Conservation (phyloP, 2,329 filamentous ascomycete genomes). For the Colletotrichum melonis region DNA sequence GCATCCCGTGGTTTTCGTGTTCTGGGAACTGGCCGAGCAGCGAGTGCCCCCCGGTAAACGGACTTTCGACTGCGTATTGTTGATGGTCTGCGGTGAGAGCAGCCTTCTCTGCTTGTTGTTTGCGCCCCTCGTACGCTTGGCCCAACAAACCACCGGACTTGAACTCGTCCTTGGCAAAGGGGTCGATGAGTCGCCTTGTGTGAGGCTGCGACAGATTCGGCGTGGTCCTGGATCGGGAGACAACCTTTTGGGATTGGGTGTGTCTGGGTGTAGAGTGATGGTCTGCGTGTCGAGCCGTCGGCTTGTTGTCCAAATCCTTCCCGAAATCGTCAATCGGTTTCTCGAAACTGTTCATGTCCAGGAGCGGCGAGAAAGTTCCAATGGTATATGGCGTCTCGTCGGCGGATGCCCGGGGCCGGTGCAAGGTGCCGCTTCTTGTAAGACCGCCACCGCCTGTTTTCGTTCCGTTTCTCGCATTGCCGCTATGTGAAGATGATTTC, state of each 20-base stretch:
- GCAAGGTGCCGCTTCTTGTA: slow-evolving; percentile 44
- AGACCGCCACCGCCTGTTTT: slow-evolving; percentile 41
- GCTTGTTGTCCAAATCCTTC: slow-evolving; percentile 49
- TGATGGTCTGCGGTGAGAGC: slow-evolving; percentile 36
- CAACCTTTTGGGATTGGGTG: slow-evolving; percentile 10
- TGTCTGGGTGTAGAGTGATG: slow-evolving; percentile 6
- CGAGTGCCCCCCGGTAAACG: slow-evolving; percentile 46
- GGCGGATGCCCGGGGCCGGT: slow-evolving; percentile 53
- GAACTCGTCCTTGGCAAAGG: slow-evolving; percentile 54
- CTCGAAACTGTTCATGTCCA: slow-evolving; percentile 71
- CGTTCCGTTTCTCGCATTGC: slow-evolving; percentile 39
- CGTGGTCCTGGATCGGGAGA: slow-evolving; percentile 24
- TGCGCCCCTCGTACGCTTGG: slow-evolving; percentile 60
- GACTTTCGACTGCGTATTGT: slow-evolving; percentile 18
- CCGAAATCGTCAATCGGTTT: slow-evolving; percentile 62
- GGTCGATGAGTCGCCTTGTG: slow-evolving; percentile 24
- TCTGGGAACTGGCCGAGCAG: slow-evolving; percentile 58
- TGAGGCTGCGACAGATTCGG: slow-evolving; percentile 20
- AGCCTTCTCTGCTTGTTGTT: slow-evolving; percentile 46
- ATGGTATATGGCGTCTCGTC: slow-evolving; percentile 70
- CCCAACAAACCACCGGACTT: slow-evolving; percentile 63
- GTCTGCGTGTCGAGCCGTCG: slow-evolving; percentile 10
- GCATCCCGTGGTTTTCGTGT: slow-evolving; percentile 43
- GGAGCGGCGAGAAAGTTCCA: slow-evolving; percentile 74
- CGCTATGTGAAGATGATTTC: slow-evolving; percentile 44